Evolutionary conservation across 2,329 filamentous ascomycete genomes (phyloP).

Genomic region (Didymella keratinophila): DNA sequence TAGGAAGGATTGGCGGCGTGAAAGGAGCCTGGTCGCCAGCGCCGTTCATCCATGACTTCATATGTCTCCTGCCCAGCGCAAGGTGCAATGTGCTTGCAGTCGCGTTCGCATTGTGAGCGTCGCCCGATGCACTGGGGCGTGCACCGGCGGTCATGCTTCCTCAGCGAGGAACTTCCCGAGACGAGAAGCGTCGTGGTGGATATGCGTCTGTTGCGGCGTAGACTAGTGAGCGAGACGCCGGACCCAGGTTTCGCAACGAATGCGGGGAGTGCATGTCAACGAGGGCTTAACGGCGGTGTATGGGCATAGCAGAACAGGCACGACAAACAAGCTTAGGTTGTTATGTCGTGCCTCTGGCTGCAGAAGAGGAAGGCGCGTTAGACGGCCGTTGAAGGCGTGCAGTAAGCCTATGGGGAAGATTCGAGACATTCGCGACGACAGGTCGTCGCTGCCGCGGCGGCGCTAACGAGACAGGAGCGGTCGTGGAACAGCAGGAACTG

Average conservation of each 20-base stretch:
- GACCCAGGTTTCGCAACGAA: conserved; percentile 16
- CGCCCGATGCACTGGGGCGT: conserved; percentile 7
- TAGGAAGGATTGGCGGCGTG: neutral
- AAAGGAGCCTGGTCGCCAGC: neutral
- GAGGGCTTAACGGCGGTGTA: neutral
- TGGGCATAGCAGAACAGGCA: conserved; percentile 2
- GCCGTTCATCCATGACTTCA: conserved; percentile 45
- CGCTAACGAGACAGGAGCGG: conserved; percentile 9
- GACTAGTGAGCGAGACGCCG: conserved; percentile 13
- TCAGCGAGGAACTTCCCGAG: neutral
- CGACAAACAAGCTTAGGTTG: neutral
- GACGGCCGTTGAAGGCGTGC: neutral
- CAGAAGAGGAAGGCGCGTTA: neutral
- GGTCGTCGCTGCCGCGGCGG: neutral
- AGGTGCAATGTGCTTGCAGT: conserved; percentile 36
- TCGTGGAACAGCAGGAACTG: conserved; percentile 3
- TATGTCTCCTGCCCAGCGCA: conserved; percentile 40
- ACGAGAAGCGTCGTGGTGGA: conserved; percentile 4
- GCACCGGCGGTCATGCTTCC: conserved; percentile 2
- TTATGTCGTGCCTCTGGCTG: neutral
- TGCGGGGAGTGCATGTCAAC: conserved; percentile 31
- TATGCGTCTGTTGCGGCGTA: neutral
- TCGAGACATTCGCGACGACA: conserved; percentile 2
- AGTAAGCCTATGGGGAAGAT: conserved; percentile 1
- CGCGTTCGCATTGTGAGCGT: conserved; percentile 15